Evolutionary conservation across 2,329 filamentous ascomycete species (phyloP), one percentile per base, ranked within the genome.

Genomic region (Basipetospora sp.): DNA sequence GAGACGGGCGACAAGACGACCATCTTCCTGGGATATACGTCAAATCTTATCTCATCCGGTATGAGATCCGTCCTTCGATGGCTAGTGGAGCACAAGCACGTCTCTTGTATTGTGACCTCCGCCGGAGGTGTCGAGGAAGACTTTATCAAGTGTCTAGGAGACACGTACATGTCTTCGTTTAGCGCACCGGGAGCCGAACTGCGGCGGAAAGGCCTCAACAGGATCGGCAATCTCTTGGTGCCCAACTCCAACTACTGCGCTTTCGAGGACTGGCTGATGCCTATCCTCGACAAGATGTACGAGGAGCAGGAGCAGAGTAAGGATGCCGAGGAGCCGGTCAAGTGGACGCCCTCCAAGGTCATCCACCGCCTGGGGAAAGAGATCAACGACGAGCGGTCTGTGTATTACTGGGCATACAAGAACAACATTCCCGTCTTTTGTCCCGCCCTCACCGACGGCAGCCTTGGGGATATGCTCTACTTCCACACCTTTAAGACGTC

Each of bases 381-480:
- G 58, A 94, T 98, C 60, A 83, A 94, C 57, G 74, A 96, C 56
- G 83, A 93, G 59, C 69, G 77, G 13, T 92, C 82, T 1, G 86
- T 96, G 16, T 90, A 87, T 56, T 94, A 96, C 64, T 98, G 90
- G 90, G 88, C 88, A 1, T 92, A 81, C 63, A 90, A 87, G 62
- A 96, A 98, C 61, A 67, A 90, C 55, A 96, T 98, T 41, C 90
- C 90, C 1, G 80, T 98, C 13, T 98, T 98, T 64, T 96, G 88
- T 53, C 90, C 90, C 0, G 90, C 90, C 5, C 64, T 98, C 49
- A 98, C 90, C 0, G 90, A 98, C 52, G 90, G 90, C 14, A 93
- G 84, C 48, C 62, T 98, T 15, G 90, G 90, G 4, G 90, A 98
- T 57, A 98, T 98, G 90, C 67, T 98, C 29, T 96, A 94, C 61